phyloP scores from a whole-genome alignment of 2,329 filamentous ascomycete species.

The Meredithiella fracta region DNA sequence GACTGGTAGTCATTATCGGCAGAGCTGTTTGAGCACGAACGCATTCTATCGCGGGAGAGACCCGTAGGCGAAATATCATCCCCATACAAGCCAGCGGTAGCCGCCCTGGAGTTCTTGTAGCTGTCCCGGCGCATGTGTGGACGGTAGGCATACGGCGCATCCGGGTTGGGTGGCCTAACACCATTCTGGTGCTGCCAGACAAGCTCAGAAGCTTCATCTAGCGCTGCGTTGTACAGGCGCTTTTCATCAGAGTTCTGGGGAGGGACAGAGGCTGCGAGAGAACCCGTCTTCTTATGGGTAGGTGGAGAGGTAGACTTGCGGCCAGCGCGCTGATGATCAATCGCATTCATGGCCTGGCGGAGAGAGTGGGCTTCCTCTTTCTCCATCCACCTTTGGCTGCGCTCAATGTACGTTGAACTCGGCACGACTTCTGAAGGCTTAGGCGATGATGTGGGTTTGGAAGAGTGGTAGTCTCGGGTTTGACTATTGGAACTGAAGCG shows the following conservation, averaged over 20 bases:
- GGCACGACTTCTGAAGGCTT: constrained; percentile 46
- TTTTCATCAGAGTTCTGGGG: constrained; percentile 36
- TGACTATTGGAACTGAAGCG: constrained; percentile 31
- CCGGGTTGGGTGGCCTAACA: constrained; percentile 33
- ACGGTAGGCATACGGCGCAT: constrained; percentile 50
- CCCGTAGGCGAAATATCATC: constrained; percentile 30
- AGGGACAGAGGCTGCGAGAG: constrained; percentile 15
- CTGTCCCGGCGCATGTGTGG: constrained; percentile 54
- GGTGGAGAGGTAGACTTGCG: constrained; percentile 15
- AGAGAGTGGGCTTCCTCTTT: constrained; percentile 59
- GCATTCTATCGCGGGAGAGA: constrained; percentile 27
- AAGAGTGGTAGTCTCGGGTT: constrained; percentile 37
- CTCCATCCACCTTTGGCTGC: constrained; percentile 62
- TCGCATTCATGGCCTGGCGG: constrained; percentile 55
- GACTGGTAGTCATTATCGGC: constrained; percentile 28
- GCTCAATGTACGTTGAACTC: constrained; percentile 54
- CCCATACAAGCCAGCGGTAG: constrained; percentile 37
- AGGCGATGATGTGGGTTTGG: constrained; percentile 26
- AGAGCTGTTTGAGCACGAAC: constrained; percentile 37
- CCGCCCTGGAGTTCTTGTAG: constrained; percentile 50
- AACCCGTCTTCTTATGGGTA: constrained; percentile 11
- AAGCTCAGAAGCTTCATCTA: constrained; percentile 61
- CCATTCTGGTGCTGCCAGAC: constrained; percentile 58
- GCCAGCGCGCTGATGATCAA: constrained; percentile 37
- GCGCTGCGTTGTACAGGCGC: constrained; percentile 51